Evolutionary conservation across 2,329 filamentous ascomycete genomes (phyloP).

Genomic region (Talaromyces pinophilus): DNA sequence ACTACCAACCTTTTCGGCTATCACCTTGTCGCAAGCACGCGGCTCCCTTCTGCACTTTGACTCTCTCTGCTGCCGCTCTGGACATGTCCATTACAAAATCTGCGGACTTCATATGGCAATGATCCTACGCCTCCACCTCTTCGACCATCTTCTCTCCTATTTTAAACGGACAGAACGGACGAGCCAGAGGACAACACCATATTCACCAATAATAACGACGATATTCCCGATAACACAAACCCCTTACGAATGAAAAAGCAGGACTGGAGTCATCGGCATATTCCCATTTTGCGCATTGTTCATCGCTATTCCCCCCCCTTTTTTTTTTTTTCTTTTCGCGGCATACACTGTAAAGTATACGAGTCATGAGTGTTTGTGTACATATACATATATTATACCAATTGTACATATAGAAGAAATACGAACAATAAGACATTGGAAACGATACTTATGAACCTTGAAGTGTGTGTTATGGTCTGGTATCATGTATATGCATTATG

Average conservation of each 20-base stretch:
- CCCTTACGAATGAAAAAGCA: conserved; percentile 3
- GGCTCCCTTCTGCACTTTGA: background rate
- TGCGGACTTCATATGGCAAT: background rate
- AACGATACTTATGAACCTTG: background rate
- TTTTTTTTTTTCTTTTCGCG: background rate
- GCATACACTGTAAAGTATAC: conserved; percentile 24
- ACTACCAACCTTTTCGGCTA: background rate
- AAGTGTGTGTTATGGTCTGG: background rate
- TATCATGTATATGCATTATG: conserved; percentile 11
- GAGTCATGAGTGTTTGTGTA: conserved; percentile 22
- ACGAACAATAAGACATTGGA: conserved; percentile 5
- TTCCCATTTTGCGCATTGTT: background rate
- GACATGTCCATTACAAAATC: background rate
- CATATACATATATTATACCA: conserved; percentile 23
- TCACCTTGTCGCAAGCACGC: background rate
- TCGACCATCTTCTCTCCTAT: background rate
- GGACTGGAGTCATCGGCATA: conserved; percentile 4
- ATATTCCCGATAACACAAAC: background rate
- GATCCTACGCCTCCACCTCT: background rate
- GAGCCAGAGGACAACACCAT: background rate
- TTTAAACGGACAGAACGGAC: background rate
- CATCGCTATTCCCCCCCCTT: background rate
- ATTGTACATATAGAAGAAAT: conserved; percentile 21
- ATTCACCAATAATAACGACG: background rate
- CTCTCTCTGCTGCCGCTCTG: background rate